These are phyloP conservation scores for Diplosphaera chodatii DNA, from an alignment of 139 green algal genomes.

Conservation along the genomic window DNA sequence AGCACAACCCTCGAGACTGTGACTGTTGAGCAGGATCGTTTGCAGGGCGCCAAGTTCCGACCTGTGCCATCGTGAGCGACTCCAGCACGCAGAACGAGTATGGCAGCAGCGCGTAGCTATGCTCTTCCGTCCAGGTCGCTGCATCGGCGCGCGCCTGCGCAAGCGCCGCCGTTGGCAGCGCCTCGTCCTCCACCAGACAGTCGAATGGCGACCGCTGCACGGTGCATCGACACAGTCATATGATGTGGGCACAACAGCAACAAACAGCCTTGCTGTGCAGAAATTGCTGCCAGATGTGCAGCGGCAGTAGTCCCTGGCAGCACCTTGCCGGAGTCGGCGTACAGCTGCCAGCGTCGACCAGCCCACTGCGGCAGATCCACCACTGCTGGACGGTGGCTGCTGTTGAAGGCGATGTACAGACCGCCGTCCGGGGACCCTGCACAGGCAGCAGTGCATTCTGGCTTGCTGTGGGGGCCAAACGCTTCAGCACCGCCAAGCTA, in stretches of 20 bases:
- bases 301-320: too few relatives aligned
- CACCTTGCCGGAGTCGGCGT: constrained; percentile 76
- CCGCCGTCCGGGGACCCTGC: constrained; percentile 20
- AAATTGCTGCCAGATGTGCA: too few relatives aligned
- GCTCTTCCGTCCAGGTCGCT: constrained; percentile 61
- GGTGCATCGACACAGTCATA: too few relatives aligned
- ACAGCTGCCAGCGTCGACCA: constrained; percentile 52
- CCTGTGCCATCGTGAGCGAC: constrained; percentile 20
- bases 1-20: too few relatives aligned
- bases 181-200: constrained; percentile 61
- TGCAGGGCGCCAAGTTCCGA: too few relatives aligned
- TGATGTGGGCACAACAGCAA: too few relatives aligned
- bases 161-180: constrained; percentile 31
- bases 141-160: constrained; percentile 17
- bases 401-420: constrained; percentile 69
- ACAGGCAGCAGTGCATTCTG: too few relatives aligned
- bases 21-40: too few relatives aligned
- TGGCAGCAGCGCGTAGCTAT: constrained; percentile 69
- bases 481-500: too few relatives aligned
- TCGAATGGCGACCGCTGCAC: constrained; percentile 69
- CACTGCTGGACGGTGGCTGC: constrained; percentile 27
- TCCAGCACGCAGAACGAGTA: constrained; percentile 73
- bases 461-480: too few relatives aligned
- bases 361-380: constrained; percentile 56
- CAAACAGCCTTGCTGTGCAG: too few relatives aligned